Evolutionary conservation across 2,329 filamentous ascomycete species (phyloP).

Genomic region (Lomentospora prolificans): DNA sequence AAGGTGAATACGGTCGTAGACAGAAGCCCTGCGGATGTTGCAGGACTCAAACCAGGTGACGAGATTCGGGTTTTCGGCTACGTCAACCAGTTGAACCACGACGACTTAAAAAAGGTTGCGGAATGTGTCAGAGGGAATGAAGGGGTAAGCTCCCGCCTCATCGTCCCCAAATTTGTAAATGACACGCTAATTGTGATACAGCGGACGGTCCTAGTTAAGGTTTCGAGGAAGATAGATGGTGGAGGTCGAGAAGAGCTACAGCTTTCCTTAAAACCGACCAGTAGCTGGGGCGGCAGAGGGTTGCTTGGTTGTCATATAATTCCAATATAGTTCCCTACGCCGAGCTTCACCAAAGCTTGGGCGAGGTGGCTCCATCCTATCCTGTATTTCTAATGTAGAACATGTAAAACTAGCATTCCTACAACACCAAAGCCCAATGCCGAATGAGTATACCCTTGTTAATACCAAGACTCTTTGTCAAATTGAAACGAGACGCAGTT

Average conservation of each 20-base stretch:
- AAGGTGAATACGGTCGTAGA: constrained; percentile 76
- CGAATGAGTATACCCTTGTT: no score
- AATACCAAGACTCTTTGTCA: no score
- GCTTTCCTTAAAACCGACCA: constrained; percentile 64
- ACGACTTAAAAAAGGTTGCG: constrained; percentile 75
- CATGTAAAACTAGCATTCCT: neutral
- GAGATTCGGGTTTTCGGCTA: constrained; percentile 76
- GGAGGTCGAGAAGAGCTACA: constrained; percentile 47
- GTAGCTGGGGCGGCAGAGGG: constrained; percentile 84
- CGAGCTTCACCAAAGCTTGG: neutral
- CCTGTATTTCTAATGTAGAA: neutral
- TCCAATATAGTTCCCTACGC: constrained; percentile 36
- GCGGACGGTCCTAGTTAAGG: constrained; percentile 62
- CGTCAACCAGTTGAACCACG: constrained; percentile 76
- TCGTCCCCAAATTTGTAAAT: neutral
- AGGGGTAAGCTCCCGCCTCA: constrained; percentile 53
- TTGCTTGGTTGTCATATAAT: constrained; percentile 85
- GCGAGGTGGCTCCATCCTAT: neutral
- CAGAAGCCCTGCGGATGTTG: constrained; percentile 70
- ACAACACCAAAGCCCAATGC: neutral
- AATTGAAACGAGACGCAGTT: no score
- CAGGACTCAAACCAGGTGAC: constrained; percentile 74
- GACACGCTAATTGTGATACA: constrained; percentile 22
- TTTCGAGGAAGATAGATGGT: constrained; percentile 38
- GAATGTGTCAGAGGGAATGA: constrained; percentile 84